Percentiles rank a stretch among this genome's conserved stretches.
These are phyloP conservation scores for Paraphoma chrysanthemicola DNA, from an alignment of 2,329 filamentous ascomycete species.

Conservation along the genomic window DNA sequence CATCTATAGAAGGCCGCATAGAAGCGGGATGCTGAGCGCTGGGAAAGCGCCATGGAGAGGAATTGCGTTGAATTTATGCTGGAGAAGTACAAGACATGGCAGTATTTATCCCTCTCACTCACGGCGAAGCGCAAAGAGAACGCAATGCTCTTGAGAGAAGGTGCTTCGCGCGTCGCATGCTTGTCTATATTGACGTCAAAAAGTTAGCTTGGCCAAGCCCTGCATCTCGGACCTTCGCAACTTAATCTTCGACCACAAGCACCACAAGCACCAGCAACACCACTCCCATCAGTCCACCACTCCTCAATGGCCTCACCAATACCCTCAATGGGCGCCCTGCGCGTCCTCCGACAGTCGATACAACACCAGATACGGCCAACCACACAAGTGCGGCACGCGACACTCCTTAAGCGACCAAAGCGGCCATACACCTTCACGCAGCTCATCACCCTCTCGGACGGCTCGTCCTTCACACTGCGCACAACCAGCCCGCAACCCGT, in stretches of 20 bases:
- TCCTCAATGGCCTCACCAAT: constrained; percentile 39
- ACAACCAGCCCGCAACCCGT: constrained; percentile 74
- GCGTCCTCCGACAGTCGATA: constrained; percentile 37
- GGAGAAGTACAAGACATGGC: no score
- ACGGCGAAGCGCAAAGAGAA: not conserved
- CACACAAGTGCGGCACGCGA: constrained; percentile 77
- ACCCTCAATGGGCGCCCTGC: constrained; percentile 41
- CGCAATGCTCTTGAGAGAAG: not conserved
- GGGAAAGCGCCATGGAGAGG: constrained; percentile 24
- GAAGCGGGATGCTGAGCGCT: constrained; percentile 44
- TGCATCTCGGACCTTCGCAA: constrained; percentile 31
- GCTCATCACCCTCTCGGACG: constrained; percentile 89
- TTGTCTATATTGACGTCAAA: constrained; percentile 4
- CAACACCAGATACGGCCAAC: constrained; percentile 21
- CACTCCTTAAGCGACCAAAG: constrained; percentile 84
- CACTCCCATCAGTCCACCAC: constrained; percentile 1
- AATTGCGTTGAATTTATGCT: not conserved
- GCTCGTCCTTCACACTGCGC: constrained; percentile 80
- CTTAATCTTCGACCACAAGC: constrained; percentile 15
- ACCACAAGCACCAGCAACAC: not conserved
- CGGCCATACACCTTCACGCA: constrained; percentile 98
- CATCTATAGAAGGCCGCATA: constrained; percentile 55
- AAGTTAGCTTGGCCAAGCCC: constrained; percentile 21
- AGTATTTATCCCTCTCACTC: no score
- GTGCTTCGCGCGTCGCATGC: not conserved